A percentile compares a stretch with the other conserved stretches of the same genome.
Conservation (phyloP, 2,329 filamentous ascomycete genomes). For the Aspergillus eucalypticola region DNA sequence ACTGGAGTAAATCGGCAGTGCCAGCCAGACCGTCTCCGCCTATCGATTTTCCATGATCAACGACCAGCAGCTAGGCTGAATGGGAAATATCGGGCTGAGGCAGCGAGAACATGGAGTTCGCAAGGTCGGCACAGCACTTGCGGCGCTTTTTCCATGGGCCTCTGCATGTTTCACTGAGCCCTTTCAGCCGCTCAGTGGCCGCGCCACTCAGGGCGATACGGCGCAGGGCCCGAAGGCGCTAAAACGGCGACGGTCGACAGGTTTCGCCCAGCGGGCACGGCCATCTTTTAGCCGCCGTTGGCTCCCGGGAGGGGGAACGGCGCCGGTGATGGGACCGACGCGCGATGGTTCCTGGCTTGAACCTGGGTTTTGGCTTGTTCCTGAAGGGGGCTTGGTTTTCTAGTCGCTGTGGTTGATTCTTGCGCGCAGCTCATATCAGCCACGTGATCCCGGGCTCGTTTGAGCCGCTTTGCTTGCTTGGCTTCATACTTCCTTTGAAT, state of each 20-base stretch:
- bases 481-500: not conserved
- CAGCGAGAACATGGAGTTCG: not conserved
- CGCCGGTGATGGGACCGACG: constrained; percentile 1
- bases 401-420: not conserved
- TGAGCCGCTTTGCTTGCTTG: not conserved
- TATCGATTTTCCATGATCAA: constrained; percentile 21
- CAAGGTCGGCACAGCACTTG: constrained; percentile 11
- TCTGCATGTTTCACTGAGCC: constrained; percentile 5
- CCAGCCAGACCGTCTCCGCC: constrained; percentile 17
- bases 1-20: constrained; percentile 12
- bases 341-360: not conserved
- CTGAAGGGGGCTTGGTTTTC: not conserved
- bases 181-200: constrained; percentile 20
- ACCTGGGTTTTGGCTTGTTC: not conserved
- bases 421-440: not conserved
- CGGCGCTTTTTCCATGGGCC: constrained; percentile 10
- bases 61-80: constrained; percentile 5
- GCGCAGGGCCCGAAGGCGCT: constrained; percentile 26
- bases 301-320: constrained; percentile 6
- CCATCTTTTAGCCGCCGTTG: constrained; percentile 32
- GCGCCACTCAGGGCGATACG: constrained; percentile 19
- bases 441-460: constrained; percentile 9
- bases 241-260: constrained; percentile 27
- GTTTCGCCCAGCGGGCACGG: constrained; percentile 15
- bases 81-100: constrained; percentile 5